phyloP scores from a whole-genome alignment of 75 land plant genomes.

The Sequoiadendron giganteum region DNA sequence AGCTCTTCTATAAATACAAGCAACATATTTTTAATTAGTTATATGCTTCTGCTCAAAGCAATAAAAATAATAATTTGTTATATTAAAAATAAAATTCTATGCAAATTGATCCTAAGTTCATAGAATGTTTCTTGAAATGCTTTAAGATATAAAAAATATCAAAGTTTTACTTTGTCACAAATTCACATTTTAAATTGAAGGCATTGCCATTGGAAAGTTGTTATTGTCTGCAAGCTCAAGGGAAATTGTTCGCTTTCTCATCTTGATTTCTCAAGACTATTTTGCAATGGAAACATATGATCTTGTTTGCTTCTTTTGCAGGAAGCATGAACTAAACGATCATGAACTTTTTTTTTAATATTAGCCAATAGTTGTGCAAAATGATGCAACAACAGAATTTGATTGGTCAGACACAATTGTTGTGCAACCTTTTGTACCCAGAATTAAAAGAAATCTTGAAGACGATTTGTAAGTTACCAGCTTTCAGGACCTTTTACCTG shows the following conservation, averaged over 20 bases:
- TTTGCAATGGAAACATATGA: background rate
- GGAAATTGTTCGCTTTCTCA: background rate
- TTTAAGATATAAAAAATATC: too few species aligned
- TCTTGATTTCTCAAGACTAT: background rate
- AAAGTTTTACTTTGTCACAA: too few species aligned
- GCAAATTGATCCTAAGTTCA: too few species aligned
- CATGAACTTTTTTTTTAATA: background rate
- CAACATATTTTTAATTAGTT: too few species aligned
- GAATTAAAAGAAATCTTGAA: conserved; percentile 61
- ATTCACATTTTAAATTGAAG: too few species aligned
- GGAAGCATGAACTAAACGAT: background rate
- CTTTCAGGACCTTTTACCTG: conserved; percentile 12
- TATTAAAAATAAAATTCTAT: too few species aligned
- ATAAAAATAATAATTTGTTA: too few species aligned
- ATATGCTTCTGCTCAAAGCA: too few species aligned
- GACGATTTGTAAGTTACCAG: conserved; percentile 26
- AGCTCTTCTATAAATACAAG: too few species aligned
- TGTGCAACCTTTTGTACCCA: conserved; percentile 44
- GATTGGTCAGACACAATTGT: conserved; percentile 51
- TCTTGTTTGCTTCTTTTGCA: background rate
- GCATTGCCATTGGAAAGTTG: background rate
- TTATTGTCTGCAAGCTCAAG: background rate
- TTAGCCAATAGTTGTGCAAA: background rate
- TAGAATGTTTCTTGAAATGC: too few species aligned
- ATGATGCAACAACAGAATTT: conserved; percentile 20